Conservation (phyloP, 352 stramenopile genomes). For the Porosira glacialis region DNA sequence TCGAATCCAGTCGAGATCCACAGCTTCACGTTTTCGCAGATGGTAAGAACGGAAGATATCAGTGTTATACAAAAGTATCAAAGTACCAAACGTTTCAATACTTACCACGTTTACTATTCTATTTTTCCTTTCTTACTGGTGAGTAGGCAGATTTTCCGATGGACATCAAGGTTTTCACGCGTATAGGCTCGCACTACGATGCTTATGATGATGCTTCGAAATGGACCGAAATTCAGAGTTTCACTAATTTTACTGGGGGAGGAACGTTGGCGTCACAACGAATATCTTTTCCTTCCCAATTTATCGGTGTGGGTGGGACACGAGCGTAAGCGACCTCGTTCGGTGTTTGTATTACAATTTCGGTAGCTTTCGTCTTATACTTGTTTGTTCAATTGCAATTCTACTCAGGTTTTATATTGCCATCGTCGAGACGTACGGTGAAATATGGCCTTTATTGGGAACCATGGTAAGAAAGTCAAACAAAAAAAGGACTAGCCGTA, state of each 20-base stretch:
- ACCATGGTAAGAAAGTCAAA: too few relatives aligned
- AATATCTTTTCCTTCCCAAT: constrained; percentile 27
- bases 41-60: constrained; percentile 14
- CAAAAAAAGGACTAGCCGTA: too few relatives aligned
- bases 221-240: constrained; percentile 10
- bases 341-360: too few relatives aligned
- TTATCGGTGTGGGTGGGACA: neutral
- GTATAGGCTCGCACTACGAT: constrained; percentile 22
- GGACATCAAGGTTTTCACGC: constrained; percentile 34
- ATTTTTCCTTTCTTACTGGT: neutral
- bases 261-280: neutral
- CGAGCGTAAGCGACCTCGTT: too few relatives aligned
- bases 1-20: constrained; percentile 15
- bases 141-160: constrained; percentile 14
- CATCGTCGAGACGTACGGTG: constrained; percentile 38
- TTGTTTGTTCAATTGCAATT: too few relatives aligned
- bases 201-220: constrained; percentile 33
- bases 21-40: constrained; percentile 17
- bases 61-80: neutral
- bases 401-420: constrained; percentile 52
- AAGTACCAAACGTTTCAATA: neutral
- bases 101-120: too few relatives aligned
- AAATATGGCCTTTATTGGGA: constrained; percentile 7
- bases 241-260: neutral
- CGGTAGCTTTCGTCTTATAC: too few relatives aligned